A percentile compares a stretch with the other conserved stretches of the same genome.
Evolutionary conservation across 1,139 yeast species (phyloP).

Genomic region (Nakaseomyces sp.): DNA sequence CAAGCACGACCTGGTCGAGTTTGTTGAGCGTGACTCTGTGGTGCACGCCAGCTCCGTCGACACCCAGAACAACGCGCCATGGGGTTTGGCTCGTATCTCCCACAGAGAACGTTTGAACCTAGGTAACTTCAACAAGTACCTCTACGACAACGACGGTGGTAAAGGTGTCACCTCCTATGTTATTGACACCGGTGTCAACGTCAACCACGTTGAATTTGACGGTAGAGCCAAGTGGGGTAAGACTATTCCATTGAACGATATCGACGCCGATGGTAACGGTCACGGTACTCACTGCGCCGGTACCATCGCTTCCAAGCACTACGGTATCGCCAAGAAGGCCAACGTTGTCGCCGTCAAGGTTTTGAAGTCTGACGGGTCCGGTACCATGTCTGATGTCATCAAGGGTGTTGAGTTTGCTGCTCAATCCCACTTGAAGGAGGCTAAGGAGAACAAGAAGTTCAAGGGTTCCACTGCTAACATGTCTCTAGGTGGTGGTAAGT

Average conservation of each 20-base stretch:
- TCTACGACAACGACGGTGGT: slow-evolving; percentile 77
- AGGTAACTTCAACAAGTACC: slow-evolving; percentile 75
- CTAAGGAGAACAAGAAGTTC: slow-evolving; percentile 47
- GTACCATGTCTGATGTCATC: slow-evolving; percentile 71
- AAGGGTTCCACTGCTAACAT: slow-evolving; percentile 84
- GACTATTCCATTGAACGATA: slow-evolving; percentile 77
- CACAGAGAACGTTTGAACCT: slow-evolving; percentile 72
- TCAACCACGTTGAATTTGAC: slow-evolving; percentile 71
- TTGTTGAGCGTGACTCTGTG: slow-evolving; percentile 69
- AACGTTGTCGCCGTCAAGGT: slow-evolving; percentile 71
- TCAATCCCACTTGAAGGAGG: slow-evolving; percentile 49
- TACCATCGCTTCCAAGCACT: slow-evolving; percentile 63
- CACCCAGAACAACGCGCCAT: slow-evolving; percentile 76
- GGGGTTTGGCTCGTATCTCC: slow-evolving; percentile 93
- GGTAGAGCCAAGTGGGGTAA: slow-evolving; percentile 95
- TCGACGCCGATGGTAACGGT: slow-evolving; percentile 84
- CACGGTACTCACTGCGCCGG: slow-evolving; percentile 88
- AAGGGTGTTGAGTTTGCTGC: slow-evolving; percentile 78
- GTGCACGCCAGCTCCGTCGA: slow-evolving; percentile 59
- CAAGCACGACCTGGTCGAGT: slow-evolving; percentile 58
- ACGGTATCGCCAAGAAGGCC: slow-evolving; percentile 75
- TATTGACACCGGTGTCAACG: slow-evolving; percentile 86
- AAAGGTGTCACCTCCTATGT: slow-evolving; percentile 80
- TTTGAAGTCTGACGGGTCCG: slow-evolving; percentile 67
- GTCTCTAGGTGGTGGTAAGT: slow-evolving; percentile 85